A percentile compares a stretch with the other conserved stretches of the same genome.
These are phyloP conservation scores for Vaccinium darrowii DNA, from an alignment of 148 eudicot species.

Conservation along the genomic window DNA sequence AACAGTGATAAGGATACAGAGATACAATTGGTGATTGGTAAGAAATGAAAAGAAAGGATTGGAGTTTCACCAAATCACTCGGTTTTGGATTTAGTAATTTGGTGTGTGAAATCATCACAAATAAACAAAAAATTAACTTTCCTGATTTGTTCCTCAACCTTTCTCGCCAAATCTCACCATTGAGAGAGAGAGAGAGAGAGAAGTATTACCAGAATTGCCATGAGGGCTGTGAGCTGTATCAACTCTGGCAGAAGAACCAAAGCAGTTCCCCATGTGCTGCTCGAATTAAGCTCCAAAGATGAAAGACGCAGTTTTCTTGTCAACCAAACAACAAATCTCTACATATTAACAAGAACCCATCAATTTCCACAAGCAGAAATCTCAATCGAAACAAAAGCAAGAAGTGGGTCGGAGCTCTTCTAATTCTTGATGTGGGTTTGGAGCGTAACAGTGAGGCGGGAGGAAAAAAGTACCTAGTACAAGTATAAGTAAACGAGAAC, in stretches of 20 bases:
- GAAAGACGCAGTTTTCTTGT: not conserved
- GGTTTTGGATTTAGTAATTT: not conserved
- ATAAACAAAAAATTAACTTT: not conserved
- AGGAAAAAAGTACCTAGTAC: too few relatives aligned
- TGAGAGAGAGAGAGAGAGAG: not conserved
- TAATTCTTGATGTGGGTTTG: not conserved
- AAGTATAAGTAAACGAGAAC: too few relatives aligned
- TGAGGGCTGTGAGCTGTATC: constrained; percentile 52
- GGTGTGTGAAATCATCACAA: not conserved
- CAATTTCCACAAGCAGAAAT: not conserved
- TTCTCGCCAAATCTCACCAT: not conserved
- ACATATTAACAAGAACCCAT: not conserved
- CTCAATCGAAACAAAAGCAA: not conserved
- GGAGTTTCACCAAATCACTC: not conserved
- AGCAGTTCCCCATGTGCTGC: constrained; percentile 69
- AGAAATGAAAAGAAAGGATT: not conserved
- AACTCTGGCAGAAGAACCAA: constrained; percentile 71
- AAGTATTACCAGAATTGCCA: constrained; percentile 46
- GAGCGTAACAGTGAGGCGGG: not conserved
- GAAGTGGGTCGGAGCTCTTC: not conserved
- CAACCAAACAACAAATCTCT: not conserved
- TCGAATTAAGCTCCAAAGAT: not conserved
- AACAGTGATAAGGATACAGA: not conserved
- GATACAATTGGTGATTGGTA: not conserved
- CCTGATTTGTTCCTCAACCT: not conserved